Evolutionary conservation across 2,329 filamentous ascomycete species (phyloP), one percentile per base, ranked within the genome.

Genomic region (Colletotrichum abscissum): DNA sequence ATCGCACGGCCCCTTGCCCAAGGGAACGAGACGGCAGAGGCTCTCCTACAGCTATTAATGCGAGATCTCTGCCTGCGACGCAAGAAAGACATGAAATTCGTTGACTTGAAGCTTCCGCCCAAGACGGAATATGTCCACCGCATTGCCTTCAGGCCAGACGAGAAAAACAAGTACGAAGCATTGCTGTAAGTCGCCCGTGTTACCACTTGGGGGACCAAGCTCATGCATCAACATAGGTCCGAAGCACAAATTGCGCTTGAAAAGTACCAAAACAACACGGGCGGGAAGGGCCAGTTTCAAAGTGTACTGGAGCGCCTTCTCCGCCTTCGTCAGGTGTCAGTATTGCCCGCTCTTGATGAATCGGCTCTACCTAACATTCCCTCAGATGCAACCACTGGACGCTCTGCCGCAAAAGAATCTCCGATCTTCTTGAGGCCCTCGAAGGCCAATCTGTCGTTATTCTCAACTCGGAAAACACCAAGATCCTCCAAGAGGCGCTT

Each of bases 11-110:
- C 93, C 4, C 86, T 97, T 9, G 88, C 88, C 65, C 67, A 81
- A 6, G 90, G 90, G 1, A 87, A 91, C 19, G 80, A 83, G 1
- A 84, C 87, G 42, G 92, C 91, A 14, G 91, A 91, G 60, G 82
- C 88, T 12, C 84, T 96, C 4, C 87, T 97, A 4, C 93, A 96
- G 78, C 88, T 91, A 5, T 87, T 97, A 57, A 95, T 97, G 91
- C 87, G 88, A n/a, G 91, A 93, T 22, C 88, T 97, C 59, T 97
- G 94, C 77, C 86, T 98, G 26, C 90, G 95, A 49, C 90, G 95
- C 49, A 93, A 92, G 81, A 98, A 98, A 80, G 92, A 96, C 69
- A 97, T 98, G 95, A 88, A 88, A 5, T 97, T 97, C 78, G 89
- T 98, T 65, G 94, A 97, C 76, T 85, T 97, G 24, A 93, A 91